These are phyloP conservation scores for Myxozyma udenii DNA, from an alignment of 805 yeast species.

Conservation along the genomic window DNA sequence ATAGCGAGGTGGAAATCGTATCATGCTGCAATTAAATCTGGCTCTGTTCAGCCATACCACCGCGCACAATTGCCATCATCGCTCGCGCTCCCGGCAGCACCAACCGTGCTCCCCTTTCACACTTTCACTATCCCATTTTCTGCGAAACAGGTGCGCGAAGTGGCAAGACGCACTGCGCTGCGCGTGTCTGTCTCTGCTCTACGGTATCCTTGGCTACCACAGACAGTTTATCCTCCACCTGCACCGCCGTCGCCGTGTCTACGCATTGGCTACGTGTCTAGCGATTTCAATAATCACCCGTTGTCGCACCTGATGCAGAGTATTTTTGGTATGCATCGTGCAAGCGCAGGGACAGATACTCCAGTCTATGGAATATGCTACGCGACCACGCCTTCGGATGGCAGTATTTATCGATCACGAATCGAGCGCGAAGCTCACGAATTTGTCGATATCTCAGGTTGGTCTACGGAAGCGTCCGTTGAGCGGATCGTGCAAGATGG, in stretches of 20 bases:
- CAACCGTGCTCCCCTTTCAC: conserved; percentile 38
- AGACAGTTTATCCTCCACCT: conserved; percentile 36
- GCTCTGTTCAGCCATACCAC: conserved; percentile 1
- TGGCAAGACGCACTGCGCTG: conserved; percentile 34
- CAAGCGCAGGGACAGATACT: conserved; percentile 5
- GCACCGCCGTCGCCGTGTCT: conserved; percentile 32
- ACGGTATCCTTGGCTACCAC: conserved; percentile 35
- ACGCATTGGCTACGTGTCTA: conserved; percentile 37
- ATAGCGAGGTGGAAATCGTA: conserved; percentile 33
- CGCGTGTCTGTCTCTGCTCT: conserved; percentile 32
- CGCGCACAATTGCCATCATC: conserved; percentile 33
- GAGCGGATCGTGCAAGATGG: conserved; percentile 35
- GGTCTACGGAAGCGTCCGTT: conserved; percentile 33
- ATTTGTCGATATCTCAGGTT: conserved; percentile 33
- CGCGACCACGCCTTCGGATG: conserved; percentile 35
- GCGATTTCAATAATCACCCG: conserved; percentile 39
- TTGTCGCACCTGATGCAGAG: conserved; percentile 39
- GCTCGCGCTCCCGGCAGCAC: conserved; percentile 34
- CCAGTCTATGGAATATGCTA: conserved; percentile 35
- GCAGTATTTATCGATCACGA: conserved; percentile 32
- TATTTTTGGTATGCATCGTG: conserved; percentile 37
- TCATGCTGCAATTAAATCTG: conserved; percentile 24
- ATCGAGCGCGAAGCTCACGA: conserved; percentile 33
- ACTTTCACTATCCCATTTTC: conserved; percentile 37
- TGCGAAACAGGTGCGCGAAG: conserved; percentile 31